Evolutionary conservation across 1,284 basidiomycete species (phyloP), one percentile per base, ranked within the genome.

Genomic region (Cutaneotrichosporon arboriforme): DNA sequence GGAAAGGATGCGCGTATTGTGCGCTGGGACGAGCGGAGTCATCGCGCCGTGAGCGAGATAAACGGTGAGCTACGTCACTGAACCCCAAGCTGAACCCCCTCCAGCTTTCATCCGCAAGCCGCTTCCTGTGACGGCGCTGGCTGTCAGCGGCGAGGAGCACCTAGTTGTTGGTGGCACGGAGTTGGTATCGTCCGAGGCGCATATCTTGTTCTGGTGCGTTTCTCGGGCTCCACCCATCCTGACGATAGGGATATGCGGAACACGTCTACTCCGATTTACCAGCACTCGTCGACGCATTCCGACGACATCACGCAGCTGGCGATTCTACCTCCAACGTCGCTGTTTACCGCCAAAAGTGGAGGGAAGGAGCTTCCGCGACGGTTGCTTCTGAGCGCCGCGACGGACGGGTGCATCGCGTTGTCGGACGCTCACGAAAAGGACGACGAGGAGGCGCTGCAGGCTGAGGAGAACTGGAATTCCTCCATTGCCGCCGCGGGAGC

Each of bases 291-390:
- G 8, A 75, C 77, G 14, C 78, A 79, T 55, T 77, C 76, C 18
- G 77, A 79, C 69, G 77, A 78, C 57, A 75, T 79, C 55, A 79
- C 77, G 17, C 64, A 74, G 35, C 72, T 78, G 17, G 67, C 72
- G 8, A 71, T 78, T 44, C 69, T 77, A 15, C 77, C 77, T 0
- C 58, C 72, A 2, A 70, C 73, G 0, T 59, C 65, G 0, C 43
- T 66, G 10, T 70, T 65, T 54, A 49, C 54, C 9, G 26, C 26
- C 26, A 31, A 31, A 7, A 31, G 7, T 10, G 5, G 7, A 31
- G 26, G 26, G 7, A 31, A 31, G 46, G 73, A 78, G 49, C 52
- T 68, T 15, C 69, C 74, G 1, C 47, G 55, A 5, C 59, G 63
- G 15, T 65, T 78, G 17, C 65, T 79, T 9, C 68, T 79, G 4